These are phyloP conservation scores for Aethionema arabicum DNA, from an alignment of 345 rosid species.

Conservation along the genomic window DNA sequence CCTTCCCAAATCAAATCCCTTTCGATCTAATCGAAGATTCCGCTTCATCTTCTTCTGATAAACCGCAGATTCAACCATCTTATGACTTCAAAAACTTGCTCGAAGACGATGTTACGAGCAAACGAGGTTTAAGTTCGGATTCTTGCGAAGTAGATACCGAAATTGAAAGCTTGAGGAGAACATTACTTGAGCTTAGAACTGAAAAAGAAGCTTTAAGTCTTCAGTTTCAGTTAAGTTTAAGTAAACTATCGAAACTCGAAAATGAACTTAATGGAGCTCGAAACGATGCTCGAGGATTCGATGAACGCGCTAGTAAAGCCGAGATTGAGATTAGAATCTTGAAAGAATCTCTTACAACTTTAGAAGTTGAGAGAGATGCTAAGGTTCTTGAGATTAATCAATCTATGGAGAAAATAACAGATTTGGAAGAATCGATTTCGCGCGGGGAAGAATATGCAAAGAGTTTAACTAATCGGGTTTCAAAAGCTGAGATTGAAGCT, in stretches of 20 bases:
- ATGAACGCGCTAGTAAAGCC: conserved; percentile 72
- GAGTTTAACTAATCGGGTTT: conserved; percentile 48
- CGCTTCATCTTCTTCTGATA: conserved; percentile 47
- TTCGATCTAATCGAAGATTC: conserved; percentile 57
- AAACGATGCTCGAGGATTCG: conserved; percentile 55
- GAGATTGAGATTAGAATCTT: conserved; percentile 68
- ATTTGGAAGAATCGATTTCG: conserved; percentile 48
- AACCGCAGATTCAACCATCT: conserved; percentile 53
- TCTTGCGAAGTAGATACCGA: conserved; percentile 54
- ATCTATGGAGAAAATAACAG: conserved; percentile 60
- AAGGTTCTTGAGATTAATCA: conserved; percentile 61
- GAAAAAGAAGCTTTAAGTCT: conserved; percentile 66
- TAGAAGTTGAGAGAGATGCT: conserved; percentile 75
- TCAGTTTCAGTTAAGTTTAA: conserved; percentile 64
- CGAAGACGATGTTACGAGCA: conserved; percentile 37
- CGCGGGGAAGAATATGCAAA: conserved; percentile 48
- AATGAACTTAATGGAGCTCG: conserved; percentile 57
- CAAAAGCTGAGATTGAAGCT: conserved; percentile 44
- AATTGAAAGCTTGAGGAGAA: conserved; percentile 55
- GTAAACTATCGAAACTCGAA: conserved; percentile 64
- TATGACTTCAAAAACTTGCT: conserved; percentile 32
- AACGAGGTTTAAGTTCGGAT: conserved; percentile 50
- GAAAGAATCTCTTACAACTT: conserved; percentile 61
- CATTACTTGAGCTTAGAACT: conserved; percentile 62
- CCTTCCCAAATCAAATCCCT: conserved; percentile 86